A percentile compares a stretch with the other conserved stretches of the same genome.
Conservation (phyloP, 2,329 filamentous ascomycete genomes). For the Lomentospora prolificans region DNA sequence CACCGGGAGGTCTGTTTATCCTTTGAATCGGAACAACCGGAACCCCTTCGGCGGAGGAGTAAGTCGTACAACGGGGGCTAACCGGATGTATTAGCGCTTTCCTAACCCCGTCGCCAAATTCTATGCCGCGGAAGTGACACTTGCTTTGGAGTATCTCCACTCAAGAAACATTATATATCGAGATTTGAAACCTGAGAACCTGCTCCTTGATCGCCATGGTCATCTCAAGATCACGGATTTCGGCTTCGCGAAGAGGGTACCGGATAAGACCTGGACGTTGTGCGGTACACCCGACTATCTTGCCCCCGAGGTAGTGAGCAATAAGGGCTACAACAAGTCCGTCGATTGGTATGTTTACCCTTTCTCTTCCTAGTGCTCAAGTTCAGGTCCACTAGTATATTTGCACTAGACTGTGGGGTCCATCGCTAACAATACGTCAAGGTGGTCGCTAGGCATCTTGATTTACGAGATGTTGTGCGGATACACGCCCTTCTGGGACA, state of each 20-base stretch:
- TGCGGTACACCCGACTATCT: constrained; percentile 97
- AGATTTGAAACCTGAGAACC: constrained; percentile 90
- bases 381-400: neutral
- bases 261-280: constrained; percentile 97
- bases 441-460: constrained; percentile 96
- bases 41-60: too few species aligned
- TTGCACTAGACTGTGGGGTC: neutral
- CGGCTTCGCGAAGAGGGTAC: constrained; percentile 95
- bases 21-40: neutral
- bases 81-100: constrained; percentile 58
- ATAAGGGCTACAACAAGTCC: constrained; percentile 98
- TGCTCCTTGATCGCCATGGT: constrained; percentile 83
- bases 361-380: neutral
- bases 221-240: constrained; percentile 98
- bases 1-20: neutral
- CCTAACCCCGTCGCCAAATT: constrained; percentile 98
- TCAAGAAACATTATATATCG: constrained; percentile 94
- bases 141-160: constrained; percentile 93
- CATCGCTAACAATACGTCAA: constrained; percentile 25
- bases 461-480: constrained; percentile 99
- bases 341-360: constrained; percentile 78
- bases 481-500: constrained; percentile 98
- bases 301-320: constrained; percentile 95
- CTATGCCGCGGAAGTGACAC: constrained; percentile 93
- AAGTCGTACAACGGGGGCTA: too few species aligned